These are phyloP conservation scores for Paramecium primaurelia DNA, from an alignment of 73 alveolate species.

Conservation along the genomic window DNA sequence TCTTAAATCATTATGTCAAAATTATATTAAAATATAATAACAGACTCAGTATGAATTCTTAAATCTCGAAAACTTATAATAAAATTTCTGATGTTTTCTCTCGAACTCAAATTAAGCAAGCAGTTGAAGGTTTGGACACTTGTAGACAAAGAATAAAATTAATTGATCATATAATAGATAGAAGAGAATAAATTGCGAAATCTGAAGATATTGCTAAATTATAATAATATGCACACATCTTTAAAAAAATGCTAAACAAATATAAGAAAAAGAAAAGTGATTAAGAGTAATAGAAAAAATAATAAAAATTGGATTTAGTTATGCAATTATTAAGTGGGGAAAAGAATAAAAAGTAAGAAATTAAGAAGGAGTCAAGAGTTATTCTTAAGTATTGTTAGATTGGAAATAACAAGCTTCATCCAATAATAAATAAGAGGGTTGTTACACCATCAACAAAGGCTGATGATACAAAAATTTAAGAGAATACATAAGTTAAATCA, in stretches of 20 bases:
- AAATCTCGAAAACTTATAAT: slow-evolving; percentile 23
- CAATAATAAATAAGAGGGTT: background rate
- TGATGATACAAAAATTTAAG: background rate
- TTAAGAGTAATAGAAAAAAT: background rate
- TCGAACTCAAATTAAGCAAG: background rate
- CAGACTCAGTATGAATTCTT: background rate
- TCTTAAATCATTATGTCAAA: background rate
- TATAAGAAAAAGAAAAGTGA: background rate
- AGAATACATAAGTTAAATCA: background rate
- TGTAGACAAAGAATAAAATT: background rate
- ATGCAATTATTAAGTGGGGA: background rate
- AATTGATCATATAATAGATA: background rate
- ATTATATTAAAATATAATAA: background rate
- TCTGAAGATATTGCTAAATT: background rate
- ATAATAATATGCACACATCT: background rate
- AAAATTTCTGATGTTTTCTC: slow-evolving; percentile 27
- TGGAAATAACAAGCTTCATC: background rate
- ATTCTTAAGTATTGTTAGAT: background rate
- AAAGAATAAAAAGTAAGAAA: background rate
- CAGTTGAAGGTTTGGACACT: background rate
- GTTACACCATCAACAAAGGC: background rate
- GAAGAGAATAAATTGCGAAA: slow-evolving; percentile 22
- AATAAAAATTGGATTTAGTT: background rate
- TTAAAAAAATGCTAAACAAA: background rate
- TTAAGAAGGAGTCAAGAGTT: background rate